Percentiles rank a stretch among this genome's conserved stretches.
Evolutionary conservation across 164 flowering plant genomes (phyloP).

Genomic region (Sextonia rubra): DNA sequence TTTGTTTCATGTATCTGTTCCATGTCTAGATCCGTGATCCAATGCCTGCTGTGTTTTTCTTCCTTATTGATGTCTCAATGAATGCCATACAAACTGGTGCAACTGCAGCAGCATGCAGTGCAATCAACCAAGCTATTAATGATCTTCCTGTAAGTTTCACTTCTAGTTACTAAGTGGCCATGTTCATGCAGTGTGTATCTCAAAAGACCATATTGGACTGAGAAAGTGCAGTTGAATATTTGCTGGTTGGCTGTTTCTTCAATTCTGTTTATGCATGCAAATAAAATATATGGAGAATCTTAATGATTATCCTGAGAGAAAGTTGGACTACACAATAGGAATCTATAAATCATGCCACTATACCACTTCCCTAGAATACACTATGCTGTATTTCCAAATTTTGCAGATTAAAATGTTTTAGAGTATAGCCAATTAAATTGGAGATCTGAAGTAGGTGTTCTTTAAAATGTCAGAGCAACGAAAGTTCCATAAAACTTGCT

Average conservation of each 20-base stretch:
- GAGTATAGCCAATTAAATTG: background rate
- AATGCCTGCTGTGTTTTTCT: slow-evolving; percentile 97
- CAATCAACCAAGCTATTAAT: slow-evolving; percentile 79
- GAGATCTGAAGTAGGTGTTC: background rate
- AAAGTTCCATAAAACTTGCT: background rate
- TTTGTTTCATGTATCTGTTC: background rate
- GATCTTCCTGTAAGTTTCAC: slow-evolving; percentile 87
- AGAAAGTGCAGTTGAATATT: background rate
- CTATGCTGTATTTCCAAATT: background rate
- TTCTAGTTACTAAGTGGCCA: no score
- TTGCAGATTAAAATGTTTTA: no score
- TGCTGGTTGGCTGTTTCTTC: background rate
- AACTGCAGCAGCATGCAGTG: slow-evolving; percentile 99
- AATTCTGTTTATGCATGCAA: background rate
- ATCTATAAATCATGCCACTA: no score
- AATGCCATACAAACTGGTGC: slow-evolving; percentile 97
- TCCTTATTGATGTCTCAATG: slow-evolving; percentile 96
- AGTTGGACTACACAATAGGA: background rate
- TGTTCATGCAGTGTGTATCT: background rate
- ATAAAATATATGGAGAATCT: background rate
- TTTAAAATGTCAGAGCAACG: background rate
- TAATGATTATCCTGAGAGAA: background rate
- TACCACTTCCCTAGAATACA: no score
- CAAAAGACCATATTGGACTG: background rate
- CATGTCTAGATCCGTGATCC: slow-evolving; percentile 89